Evolutionary conservation across 495 filamentous ascomycete species (phyloP), one percentile per base, ranked within the genome.

Genomic region (Pseudotulostoma volvatum): DNA sequence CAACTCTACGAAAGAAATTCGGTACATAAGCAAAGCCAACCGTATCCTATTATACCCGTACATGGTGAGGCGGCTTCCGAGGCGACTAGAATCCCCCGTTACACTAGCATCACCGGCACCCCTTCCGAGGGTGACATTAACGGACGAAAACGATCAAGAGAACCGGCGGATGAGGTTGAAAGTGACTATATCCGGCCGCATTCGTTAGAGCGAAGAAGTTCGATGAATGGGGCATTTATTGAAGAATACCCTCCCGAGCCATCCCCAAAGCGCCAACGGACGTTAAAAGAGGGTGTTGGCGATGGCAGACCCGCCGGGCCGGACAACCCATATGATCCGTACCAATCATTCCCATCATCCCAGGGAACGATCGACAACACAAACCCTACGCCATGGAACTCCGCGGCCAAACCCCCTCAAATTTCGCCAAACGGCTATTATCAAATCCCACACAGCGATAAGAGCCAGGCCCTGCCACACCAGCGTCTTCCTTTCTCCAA

Each of bases 1-100:
- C 69, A 79, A 23, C 72, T 84, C 37, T 93, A 87, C 56, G 69
- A 78, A 44, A 72, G 74, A 45, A 76, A 74, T 52, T 77, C 79
- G 34, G 57, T 63, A 32, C 53, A 62, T 36, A 57, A 46, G 42
- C 56, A 63, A 20, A 61, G 55, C 51, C 60, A 63, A 42, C 53
- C 56, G 46, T 67, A 60, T 42, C 60, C 61, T 23, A 57, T 41
- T 43, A 56, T 42, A 47, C 54, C 43, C 42, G 56, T 40, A 44
- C 55, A 44, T 44, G 41, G 39, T 34, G 50, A 56, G 14, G 52
- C 49, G 36, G 44, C 39, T 37, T 45, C 48, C 46, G 55, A 59
- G 43, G 48, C 51, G 40, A 59, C 55, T 37, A 52, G 55, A 42
- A 53, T 53, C 54, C 39, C 60, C 39, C 38, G 46, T 45, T 45